A percentile compares a stretch with the other conserved stretches of the same genome.
phyloP scores from a whole-genome alignment of 106 monocot genomes.

The Dendrobium chrysotoxum region DNA sequence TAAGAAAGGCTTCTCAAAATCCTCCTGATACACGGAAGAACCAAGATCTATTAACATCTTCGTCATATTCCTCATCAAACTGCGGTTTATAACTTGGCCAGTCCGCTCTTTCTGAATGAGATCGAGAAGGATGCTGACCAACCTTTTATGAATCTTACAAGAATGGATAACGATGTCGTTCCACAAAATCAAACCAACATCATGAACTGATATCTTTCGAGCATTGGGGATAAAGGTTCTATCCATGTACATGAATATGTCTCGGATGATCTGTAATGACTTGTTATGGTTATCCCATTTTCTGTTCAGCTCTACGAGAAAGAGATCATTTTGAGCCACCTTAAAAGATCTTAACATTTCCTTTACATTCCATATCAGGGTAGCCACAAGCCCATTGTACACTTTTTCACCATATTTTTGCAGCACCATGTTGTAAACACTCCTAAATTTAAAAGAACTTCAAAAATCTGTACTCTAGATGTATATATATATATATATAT shows the following conservation, averaged over 20 bases:
- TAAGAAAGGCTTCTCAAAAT: constrained; percentile 84
- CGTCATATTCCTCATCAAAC: constrained; percentile 76
- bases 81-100: constrained; percentile 84
- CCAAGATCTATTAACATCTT: constrained; percentile 96
- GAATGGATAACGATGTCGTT: constrained; percentile 68
- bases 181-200: constrained; percentile 87
- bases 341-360: constrained; percentile 72
- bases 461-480: background rate
- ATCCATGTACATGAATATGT: constrained; percentile 99
- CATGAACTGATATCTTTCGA: constrained; percentile 72
- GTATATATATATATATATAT: no score
- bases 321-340: constrained; percentile 64
- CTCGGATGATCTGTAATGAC: constrained; percentile 89
- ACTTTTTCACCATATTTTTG: constrained; percentile 90
- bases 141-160: constrained; percentile 48
- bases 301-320: constrained; percentile 76
- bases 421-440: constrained; percentile 96
- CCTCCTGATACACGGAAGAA: constrained; percentile 65
- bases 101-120: constrained; percentile 70
- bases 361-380: constrained; percentile 81
- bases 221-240: constrained; percentile 58
- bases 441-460: constrained; percentile 34
- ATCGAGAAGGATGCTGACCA: constrained; percentile 66
- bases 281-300: constrained; percentile 95
- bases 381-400: constrained; percentile 59